These are phyloP conservation scores for Kwoniella sp. DNA, from an alignment of 768 basidiomycete genomes.

Conservation along the genomic window DNA sequence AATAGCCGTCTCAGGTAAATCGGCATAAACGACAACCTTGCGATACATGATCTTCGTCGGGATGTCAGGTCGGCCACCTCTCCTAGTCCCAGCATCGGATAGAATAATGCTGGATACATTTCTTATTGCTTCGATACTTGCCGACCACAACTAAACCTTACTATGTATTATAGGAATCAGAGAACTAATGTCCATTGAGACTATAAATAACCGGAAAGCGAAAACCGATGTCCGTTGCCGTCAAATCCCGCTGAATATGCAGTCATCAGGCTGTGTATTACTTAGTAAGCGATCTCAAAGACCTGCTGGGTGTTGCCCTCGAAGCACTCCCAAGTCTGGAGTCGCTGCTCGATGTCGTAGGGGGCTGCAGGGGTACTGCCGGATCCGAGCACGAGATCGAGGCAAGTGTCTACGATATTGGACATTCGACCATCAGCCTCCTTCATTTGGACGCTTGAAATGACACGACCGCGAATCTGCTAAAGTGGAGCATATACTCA, in stretches of 20 bases:
- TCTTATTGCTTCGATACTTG: no score
- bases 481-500: background rate
- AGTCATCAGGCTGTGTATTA: no score
- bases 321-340: slow-evolving; percentile 22
- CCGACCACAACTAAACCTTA: no score
- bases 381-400: slow-evolving; percentile 6
- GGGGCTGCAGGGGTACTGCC: slow-evolving; percentile 7
- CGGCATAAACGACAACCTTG: no score
- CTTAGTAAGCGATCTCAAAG: slow-evolving; percentile 12
- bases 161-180: slow-evolving; percentile 22
- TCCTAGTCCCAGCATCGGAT: no score
- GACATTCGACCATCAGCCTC: background rate
- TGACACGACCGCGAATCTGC: background rate
- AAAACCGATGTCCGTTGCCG: background rate
- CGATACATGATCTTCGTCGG: no score
- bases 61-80: no score
- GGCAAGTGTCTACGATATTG: slow-evolving; percentile 8
- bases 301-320: slow-evolving; percentile 16
- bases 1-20: no score
- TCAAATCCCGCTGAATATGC: background rate
- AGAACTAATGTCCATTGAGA: no score
- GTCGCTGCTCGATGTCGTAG: slow-evolving; percentile 10
- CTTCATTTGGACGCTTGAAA: background rate
- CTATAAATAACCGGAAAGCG: background rate
- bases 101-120: no score